phyloP scores from a whole-genome alignment of 257 asterid genomes.

The Nicotiana paniculata region DNA sequence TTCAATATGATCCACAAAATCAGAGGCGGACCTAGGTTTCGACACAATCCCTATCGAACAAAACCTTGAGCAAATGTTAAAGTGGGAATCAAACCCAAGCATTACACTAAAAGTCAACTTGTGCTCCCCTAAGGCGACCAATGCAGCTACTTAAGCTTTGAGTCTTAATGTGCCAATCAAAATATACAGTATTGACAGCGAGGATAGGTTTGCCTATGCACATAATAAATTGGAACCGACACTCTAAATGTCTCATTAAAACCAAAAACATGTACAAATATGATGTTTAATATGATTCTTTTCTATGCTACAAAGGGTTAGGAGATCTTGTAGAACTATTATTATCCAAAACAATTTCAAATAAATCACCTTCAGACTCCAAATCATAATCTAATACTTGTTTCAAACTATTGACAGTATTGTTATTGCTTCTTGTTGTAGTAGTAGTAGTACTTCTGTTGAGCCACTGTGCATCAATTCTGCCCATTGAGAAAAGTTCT shows the following conservation, averaged over 20 bases:
- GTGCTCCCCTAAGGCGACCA: too few relatives aligned
- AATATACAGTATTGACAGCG: too few relatives aligned
- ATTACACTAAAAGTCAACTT: too few relatives aligned
- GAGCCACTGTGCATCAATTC: conserved; percentile 73
- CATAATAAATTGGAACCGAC: background rate
- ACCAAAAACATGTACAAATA: background rate
- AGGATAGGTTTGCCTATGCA: too few relatives aligned
- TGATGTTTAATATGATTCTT: background rate
- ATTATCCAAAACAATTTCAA: conserved; percentile 71
- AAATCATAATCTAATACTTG: conserved; percentile 34
- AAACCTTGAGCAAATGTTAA: too few relatives aligned
- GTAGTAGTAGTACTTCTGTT: conserved; percentile 41
- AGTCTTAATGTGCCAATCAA: too few relatives aligned
- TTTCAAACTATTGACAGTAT: conserved; percentile 39
- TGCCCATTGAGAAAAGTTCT: conserved; percentile 94
- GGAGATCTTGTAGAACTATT: conserved; percentile 42
- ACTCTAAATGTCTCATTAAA: background rate
- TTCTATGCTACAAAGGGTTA: conserved; percentile 9
- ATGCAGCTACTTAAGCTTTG: too few relatives aligned
- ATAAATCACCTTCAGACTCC: conserved; percentile 88
- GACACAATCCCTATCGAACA: too few relatives aligned
- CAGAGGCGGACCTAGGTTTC: too few relatives aligned
- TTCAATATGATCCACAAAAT: background rate
- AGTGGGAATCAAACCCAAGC: too few relatives aligned
- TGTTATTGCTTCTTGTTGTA: conserved; percentile 41